Conservation (phyloP, 352 stramenopile genomes). For the Elongisporangium anandrum region DNA sequence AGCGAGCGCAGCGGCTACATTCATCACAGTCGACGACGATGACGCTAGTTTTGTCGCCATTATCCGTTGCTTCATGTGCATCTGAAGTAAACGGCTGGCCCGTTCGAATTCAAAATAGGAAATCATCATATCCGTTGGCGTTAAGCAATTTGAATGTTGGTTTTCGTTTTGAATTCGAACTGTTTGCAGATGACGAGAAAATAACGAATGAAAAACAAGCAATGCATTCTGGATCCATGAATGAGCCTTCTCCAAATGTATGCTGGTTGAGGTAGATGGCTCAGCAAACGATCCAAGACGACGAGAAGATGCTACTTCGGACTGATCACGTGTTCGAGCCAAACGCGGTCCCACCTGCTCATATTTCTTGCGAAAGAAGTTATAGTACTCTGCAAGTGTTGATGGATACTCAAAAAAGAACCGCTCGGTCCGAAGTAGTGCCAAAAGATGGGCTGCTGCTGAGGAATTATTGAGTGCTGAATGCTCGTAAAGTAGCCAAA, state of each 20-base stretch:
- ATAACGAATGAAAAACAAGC: constrained; percentile 49
- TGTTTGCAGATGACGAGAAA: constrained; percentile 23
- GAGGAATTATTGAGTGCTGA: background rate
- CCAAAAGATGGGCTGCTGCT: constrained; percentile 2
- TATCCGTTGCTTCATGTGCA: constrained; percentile 20
- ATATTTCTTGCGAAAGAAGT: background rate
- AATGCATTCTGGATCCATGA: constrained; percentile 20
- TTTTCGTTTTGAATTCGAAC: background rate
- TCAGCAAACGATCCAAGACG: background rate
- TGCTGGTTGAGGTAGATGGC: background rate
- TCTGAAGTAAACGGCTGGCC: constrained; percentile 18
- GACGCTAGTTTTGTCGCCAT: constrained; percentile 13
- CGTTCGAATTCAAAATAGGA: constrained; percentile 42
- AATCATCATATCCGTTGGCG: constrained; percentile 25
- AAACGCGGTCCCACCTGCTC: background rate
- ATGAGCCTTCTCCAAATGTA: constrained; percentile 11
- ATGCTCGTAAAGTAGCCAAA: constrained; percentile 27
- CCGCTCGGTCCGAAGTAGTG: constrained; percentile 13
- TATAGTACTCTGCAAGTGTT: constrained; percentile 22
- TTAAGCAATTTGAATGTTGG: background rate
- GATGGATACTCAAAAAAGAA: constrained; percentile 27
- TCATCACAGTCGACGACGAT: background rate
- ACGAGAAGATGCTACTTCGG: background rate
- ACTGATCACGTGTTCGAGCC: background rate
- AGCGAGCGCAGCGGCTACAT: constrained; percentile 7